Evolutionary conservation across 2,329 filamentous ascomycete species (phyloP).

Genomic region (Zalaria sp.): DNA sequence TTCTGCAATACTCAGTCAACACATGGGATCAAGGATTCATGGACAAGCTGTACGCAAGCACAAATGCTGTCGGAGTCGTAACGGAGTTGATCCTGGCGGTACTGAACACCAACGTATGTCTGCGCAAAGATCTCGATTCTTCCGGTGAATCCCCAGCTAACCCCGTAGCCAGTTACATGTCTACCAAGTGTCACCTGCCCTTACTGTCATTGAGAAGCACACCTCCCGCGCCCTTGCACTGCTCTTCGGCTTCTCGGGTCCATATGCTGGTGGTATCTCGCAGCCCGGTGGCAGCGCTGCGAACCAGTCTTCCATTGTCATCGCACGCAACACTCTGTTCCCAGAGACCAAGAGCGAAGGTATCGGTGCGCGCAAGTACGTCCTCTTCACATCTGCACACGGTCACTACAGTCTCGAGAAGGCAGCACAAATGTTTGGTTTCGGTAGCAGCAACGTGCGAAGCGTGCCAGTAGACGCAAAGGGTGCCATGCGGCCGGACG

Average conservation of each 20-base stretch:
- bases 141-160: background rate
- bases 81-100: conserved; percentile 73
- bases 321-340: conserved; percentile 76
- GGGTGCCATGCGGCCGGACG: conserved; percentile 57
- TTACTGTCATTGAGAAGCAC: conserved; percentile 77
- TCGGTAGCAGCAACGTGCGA: conserved; percentile 63
- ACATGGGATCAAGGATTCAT: conserved; percentile 98
- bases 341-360: conserved; percentile 64
- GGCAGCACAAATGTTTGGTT: conserved; percentile 77
- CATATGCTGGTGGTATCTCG: conserved; percentile 55
- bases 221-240: conserved; percentile 59
- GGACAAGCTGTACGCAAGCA: conserved; percentile 88
- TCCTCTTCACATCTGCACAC: conserved; percentile 76
- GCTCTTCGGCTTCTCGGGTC: conserved; percentile 62
- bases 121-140: background rate
- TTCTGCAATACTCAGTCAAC: conserved; percentile 82
- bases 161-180: conserved; percentile 55
- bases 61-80: conserved; percentile 72
- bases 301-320: conserved; percentile 72
- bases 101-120: conserved; percentile 72
- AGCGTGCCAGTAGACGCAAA: conserved; percentile 56
- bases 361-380: conserved; percentile 51
- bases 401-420: conserved; percentile 94
- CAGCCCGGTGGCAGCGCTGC: conserved; percentile 72
- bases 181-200: conserved; percentile 80